Conservation (phyloP, 2,329 filamentous ascomycete genomes). For the Exserohilum turcica region DNA sequence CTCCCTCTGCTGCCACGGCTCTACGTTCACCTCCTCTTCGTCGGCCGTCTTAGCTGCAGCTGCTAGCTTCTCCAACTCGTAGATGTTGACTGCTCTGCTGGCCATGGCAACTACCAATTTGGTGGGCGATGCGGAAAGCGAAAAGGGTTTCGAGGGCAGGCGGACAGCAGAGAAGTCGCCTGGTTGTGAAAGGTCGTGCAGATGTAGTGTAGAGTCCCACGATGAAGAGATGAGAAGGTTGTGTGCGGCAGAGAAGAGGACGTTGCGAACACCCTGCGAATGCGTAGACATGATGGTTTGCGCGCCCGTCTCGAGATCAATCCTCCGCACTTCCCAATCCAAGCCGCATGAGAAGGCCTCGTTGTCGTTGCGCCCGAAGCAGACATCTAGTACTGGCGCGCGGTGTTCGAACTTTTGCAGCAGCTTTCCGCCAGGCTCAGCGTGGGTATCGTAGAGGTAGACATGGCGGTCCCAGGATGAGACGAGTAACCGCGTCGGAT, state of each 20-base stretch:
- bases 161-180: conserved; percentile 66
- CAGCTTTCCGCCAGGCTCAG: conserved; percentile 65
- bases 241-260: conserved; percentile 79
- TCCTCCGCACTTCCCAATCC: conserved; percentile 83
- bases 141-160: conserved; percentile 87
- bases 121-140: conserved; percentile 74
- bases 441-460: conserved; percentile 81
- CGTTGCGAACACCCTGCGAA: conserved; percentile 75
- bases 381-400: conserved; percentile 87
- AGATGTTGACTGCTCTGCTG: conserved; percentile 89
- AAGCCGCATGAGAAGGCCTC: conserved; percentile 86
- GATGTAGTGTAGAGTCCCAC: conserved; percentile 90
- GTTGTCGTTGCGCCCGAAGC: conserved; percentile 81
- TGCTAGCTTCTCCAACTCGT: conserved; percentile 75
- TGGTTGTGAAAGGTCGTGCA: conserved; percentile 69
- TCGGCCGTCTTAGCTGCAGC: conserved; percentile 34
- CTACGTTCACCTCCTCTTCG: conserved; percentile 55
- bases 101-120: conserved; percentile 97
- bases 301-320: conserved; percentile 74
- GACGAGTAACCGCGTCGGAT: conserved; percentile 79
- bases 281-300: conserved; percentile 81
- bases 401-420: conserved; percentile 77
- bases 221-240: conserved; percentile 84
- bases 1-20: conserved; percentile 92
- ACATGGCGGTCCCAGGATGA: conserved; percentile 94